These are phyloP conservation scores for Westerdykella sp. DNA, from an alignment of 2,329 filamentous ascomycete species.

Conservation along the genomic window DNA sequence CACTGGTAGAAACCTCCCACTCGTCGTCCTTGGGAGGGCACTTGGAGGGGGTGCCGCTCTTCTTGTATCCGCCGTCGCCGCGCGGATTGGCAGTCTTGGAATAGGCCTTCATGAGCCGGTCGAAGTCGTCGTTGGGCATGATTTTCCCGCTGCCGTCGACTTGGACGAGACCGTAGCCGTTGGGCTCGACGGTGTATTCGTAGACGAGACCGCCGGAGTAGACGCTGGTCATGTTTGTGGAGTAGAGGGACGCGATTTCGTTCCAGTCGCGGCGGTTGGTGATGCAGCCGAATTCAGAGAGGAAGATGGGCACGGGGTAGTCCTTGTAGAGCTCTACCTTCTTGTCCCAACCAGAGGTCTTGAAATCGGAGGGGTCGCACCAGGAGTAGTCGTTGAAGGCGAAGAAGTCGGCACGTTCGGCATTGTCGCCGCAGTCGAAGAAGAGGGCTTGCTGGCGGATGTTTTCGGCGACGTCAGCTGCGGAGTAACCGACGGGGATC, in stretches of 20 bases:
- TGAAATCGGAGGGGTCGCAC: slow-evolving; percentile 55
- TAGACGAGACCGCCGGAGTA: slow-evolving; percentile 96
- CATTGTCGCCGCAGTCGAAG: slow-evolving; percentile 84
- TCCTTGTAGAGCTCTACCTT: slow-evolving; percentile 34
- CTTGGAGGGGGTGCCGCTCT: slow-evolving; percentile 45
- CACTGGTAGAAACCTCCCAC: slow-evolving; percentile 49
- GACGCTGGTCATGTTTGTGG: slow-evolving; percentile 71
- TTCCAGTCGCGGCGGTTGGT: slow-evolving; percentile 74
- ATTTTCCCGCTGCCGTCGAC: slow-evolving; percentile 50
- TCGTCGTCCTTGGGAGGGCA: slow-evolving; percentile 50
- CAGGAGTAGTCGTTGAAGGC: slow-evolving; percentile 87
- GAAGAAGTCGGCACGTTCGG: slow-evolving; percentile 81
- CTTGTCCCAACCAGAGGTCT: slow-evolving; percentile 66
- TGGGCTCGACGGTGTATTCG: slow-evolving; percentile 66
- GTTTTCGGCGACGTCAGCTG: slow-evolving; percentile 78
- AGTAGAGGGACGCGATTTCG: slow-evolving; percentile 76
- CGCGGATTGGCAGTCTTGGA: slow-evolving; percentile 45
- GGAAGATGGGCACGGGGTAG: slow-evolving; percentile 56
- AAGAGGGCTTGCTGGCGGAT: slow-evolving; percentile 79
- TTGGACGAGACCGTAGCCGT: slow-evolving; percentile 72
- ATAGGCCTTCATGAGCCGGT: slow-evolving; percentile 48
- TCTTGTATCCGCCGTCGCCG: slow-evolving; percentile 55
- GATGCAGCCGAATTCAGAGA: slow-evolving; percentile 90
- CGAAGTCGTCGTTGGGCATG: slow-evolving; percentile 58
- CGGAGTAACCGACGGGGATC: slow-evolving; percentile 75